These are phyloP conservation scores for Mitragyna speciosa DNA, from an alignment of 257 asterid species.

Conservation along the genomic window DNA sequence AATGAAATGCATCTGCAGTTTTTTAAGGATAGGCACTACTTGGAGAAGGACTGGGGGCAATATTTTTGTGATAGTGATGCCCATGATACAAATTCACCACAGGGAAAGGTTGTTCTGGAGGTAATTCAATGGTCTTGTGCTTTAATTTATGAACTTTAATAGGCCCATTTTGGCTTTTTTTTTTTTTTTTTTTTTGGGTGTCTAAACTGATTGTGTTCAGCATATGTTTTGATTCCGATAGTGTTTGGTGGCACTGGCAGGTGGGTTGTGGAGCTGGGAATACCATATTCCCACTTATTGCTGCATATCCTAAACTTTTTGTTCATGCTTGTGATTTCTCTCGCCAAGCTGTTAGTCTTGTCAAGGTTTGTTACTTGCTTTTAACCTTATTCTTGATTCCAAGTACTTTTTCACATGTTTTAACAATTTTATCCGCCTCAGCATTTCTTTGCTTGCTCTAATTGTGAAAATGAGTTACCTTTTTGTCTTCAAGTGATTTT, in stretches of 20 bases:
- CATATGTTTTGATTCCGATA: background rate
- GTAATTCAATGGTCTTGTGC: conserved; percentile 25
- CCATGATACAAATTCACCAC: conserved; percentile 11
- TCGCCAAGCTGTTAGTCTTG: conserved; percentile 54
- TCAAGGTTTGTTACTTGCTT: conserved; percentile 47
- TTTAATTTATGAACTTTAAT: background rate
- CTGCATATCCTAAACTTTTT: conserved; percentile 59
- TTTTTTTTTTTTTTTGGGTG: too few species aligned
- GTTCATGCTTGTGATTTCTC: conserved; percentile 89
- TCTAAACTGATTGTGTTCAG: background rate
- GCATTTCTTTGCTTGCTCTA: background rate
- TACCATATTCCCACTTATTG: conserved; percentile 66
- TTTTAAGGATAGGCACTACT: conserved; percentile 77
- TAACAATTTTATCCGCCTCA: background rate
- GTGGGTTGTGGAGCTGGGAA: conserved; percentile 89
- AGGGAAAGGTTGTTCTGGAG: conserved; percentile 68
- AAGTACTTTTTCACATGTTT: background rate
- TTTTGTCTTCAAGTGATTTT: too few species aligned
- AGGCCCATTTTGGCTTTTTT: background rate
- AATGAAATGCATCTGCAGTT: conserved; percentile 35
- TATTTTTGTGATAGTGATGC: conserved; percentile 45
- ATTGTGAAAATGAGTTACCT: background rate
- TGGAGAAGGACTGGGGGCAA: conserved; percentile 78
- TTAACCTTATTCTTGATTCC: background rate
- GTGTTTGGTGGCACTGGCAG: conserved; percentile 31